Base-by-base conservation (phyloP, 2,329 filamentous ascomycete genomes). In the Helicocarpus griseus region DNA sequence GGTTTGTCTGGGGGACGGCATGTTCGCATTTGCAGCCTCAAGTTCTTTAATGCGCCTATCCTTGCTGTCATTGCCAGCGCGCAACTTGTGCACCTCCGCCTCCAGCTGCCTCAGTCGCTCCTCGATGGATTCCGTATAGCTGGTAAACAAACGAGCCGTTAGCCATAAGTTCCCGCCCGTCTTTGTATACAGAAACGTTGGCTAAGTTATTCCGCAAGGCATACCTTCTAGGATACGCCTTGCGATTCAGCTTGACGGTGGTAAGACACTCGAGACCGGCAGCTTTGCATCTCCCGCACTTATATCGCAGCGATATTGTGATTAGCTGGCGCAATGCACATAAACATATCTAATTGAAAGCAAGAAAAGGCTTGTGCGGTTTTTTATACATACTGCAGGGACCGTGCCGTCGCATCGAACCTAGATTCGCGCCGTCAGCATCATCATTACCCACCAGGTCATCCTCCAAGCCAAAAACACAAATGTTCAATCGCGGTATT, bases 41-140 rank as follows among this genome's bases (percentile, higher is more conserved):
- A 56, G 28, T 35, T 56, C 54, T 24, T 49, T 53, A 35, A 56
- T 54, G 24, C 50, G 49, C 22, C 29, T 29, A 14, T 56, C 54
- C 28, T 56, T 56, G 17, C 35, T 31, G 24, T 54, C 45, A 29
- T 52, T 56, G 17, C 39, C 36, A 4, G 33, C 53, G n/a, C 36
- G 29, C 26, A 56, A 28, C 44, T 54, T 47, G 17, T 49, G 54
- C 6, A 45, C 49, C 51, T 56, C 52, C 17, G 45, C 54, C 31
- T 56, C 54, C n/a, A 52, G n/a, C 38, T 52, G 40, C 17, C 54
- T 43, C 4, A 56, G 39, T 14, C 54, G 54, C 39, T 56, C 50
- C 31, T 56, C 53, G 24, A 56, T 54, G 2, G 53, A 54, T 43
- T 56, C 54, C 2, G 54, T 56, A 36, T 54, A 56, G 49, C 49